Evolutionary conservation across 352 stramenopile genomes (phyloP).

Genomic region (Phytopythium ostracodes): DNA sequence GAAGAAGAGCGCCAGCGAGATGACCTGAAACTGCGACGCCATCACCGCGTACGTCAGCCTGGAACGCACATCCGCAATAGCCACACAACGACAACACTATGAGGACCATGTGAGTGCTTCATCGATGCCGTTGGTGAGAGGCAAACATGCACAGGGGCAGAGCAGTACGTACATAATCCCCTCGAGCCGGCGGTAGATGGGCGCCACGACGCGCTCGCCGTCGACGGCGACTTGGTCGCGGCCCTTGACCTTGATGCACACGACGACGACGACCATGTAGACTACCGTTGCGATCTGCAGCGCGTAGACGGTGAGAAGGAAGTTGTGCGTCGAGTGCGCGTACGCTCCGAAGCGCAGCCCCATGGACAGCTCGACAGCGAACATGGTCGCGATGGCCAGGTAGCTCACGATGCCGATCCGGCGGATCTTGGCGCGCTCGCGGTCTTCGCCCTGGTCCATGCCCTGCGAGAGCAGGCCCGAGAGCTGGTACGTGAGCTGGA

Average conservation of each 20-base stretch:
- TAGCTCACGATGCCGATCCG: conserved; percentile 28
- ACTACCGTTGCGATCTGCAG: conserved; percentile 24
- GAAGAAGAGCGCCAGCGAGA: conserved; percentile 34
- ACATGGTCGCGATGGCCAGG: conserved; percentile 22
- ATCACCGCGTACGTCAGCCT: conserved; percentile 38
- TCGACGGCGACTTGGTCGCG: conserved; percentile 48
- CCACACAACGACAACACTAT: no score
- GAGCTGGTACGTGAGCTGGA: conserved; percentile 38
- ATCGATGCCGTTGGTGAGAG: no score
- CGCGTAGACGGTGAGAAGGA: conserved; percentile 37
- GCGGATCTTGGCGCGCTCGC: conserved; percentile 19
- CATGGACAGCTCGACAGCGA: conserved; percentile 25
- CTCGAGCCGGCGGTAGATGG: conserved; percentile 53
- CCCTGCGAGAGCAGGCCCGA: conserved; percentile 28
- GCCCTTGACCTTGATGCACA: conserved; percentile 34
- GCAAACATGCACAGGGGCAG: no score
- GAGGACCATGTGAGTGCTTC: no score
- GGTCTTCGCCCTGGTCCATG: conserved; percentile 30
- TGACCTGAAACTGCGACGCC: conserved; percentile 35
- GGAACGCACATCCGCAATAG: neutral
- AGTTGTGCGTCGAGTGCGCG: conserved; percentile 21
- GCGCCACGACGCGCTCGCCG: conserved; percentile 36
- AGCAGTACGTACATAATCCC: conserved; percentile 39
- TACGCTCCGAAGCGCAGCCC: conserved; percentile 28
- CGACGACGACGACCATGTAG: conserved; percentile 32